phyloP scores from a whole-genome alignment of 2,329 filamentous ascomycete genomes.

The Diaporthe citri region DNA sequence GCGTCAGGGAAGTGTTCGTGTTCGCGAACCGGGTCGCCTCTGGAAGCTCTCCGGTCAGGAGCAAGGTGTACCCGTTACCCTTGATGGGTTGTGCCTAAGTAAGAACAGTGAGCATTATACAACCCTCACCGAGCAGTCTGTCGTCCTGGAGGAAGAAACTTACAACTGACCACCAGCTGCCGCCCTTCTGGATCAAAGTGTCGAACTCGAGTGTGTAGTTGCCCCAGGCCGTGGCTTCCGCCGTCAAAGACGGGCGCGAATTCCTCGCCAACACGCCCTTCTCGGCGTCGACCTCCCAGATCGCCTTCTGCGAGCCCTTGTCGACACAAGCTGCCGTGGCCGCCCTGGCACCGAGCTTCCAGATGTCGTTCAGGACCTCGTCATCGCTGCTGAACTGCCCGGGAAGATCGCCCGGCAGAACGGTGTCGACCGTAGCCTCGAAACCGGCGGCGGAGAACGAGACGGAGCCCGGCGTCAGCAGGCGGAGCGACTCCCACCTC shows the following conservation, averaged over 20 bases:
- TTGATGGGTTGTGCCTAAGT: slow-evolving; percentile 4
- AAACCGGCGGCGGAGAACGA: slow-evolving; percentile 3
- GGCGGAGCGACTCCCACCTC: slow-evolving; percentile 28
- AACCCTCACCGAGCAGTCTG: background rate
- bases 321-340: slow-evolving; percentile 22
- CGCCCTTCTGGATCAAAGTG: slow-evolving; percentile 53
- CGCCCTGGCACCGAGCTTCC: slow-evolving; percentile 25
- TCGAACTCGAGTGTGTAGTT: slow-evolving; percentile 55
- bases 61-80: slow-evolving; percentile 18
- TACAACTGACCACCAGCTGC: slow-evolving; percentile 54
- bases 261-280: slow-evolving; percentile 47
- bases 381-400: slow-evolving; percentile 20
- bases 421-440: slow-evolving; percentile 5
- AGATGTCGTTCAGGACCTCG: slow-evolving; percentile 13
- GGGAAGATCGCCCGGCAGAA: background rate
- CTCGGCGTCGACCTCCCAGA: slow-evolving; percentile 22
- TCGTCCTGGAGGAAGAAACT: slow-evolving; percentile 8
- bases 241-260: slow-evolving; percentile 48
- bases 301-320: slow-evolving; percentile 13
- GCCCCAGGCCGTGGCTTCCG: slow-evolving; percentile 43
- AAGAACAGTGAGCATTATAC: background rate
- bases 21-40: slow-evolving; percentile 46
- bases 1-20: slow-evolving; percentile 51
- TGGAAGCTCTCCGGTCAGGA: slow-evolving; percentile 2
- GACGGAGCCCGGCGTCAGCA: slow-evolving; percentile 24